Evolutionary conservation across 2,329 filamentous ascomycete genomes (phyloP).

Genomic region (Aspergillus amoenus): DNA sequence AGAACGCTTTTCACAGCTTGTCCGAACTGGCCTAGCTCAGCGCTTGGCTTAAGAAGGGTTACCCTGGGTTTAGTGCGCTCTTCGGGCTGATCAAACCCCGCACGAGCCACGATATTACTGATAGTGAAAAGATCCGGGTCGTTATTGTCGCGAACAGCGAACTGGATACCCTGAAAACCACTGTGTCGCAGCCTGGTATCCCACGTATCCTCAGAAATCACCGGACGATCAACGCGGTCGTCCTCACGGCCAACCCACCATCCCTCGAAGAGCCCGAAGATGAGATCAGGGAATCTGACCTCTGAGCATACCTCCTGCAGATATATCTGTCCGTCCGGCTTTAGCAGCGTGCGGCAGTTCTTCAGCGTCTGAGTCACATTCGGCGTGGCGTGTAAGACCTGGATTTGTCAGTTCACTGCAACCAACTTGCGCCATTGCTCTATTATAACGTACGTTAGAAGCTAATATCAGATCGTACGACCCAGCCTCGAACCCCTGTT

Average conservation of each 20-base stretch:
- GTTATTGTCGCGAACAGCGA: not conserved
- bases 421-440: not conserved
- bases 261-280: constrained; percentile 32
- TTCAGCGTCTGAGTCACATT: not conserved
- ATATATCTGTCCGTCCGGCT: constrained; percentile 48
- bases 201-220: not conserved
- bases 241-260: constrained; percentile 39
- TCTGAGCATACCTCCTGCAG: constrained; percentile 37
- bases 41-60: not conserved
- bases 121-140: not conserved
- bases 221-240: not conserved
- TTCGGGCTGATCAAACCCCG: not conserved
- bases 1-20: not conserved
- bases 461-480: constrained; percentile 37
- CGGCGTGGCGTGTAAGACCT: constrained; percentile 20
- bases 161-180: not conserved
- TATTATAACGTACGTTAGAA: constrained; percentile 22
- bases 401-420: not conserved
- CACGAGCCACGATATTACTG: not conserved
- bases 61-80: not conserved
- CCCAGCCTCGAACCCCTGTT: constrained; percentile 29
- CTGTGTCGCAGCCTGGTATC: not conserved
- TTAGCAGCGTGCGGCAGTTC: constrained; percentile 27
- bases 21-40: not conserved
- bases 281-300: not conserved